Evolutionary conservation across 352 stramenopile genomes (phyloP).

Genomic region (Albugo candida): DNA sequence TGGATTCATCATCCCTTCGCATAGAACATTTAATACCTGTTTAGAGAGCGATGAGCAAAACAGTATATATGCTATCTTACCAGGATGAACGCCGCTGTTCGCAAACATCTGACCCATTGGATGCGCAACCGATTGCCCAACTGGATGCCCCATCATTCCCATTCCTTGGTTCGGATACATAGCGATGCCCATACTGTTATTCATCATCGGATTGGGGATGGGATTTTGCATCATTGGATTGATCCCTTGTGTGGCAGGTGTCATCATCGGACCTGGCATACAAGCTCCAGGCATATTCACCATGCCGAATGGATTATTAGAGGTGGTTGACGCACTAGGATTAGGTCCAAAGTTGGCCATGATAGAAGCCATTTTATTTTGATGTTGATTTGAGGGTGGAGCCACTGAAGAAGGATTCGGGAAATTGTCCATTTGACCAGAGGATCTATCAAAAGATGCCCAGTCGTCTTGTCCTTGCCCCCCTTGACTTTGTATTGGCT

Average conservation of each 20-base stretch:
- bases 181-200: conserved; percentile 14
- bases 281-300: conserved; percentile 21
- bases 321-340: background rate
- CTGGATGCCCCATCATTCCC: conserved; percentile 29
- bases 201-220: conserved; percentile 14
- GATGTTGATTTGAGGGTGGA: conserved; percentile 25
- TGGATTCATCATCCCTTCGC: too few species aligned
- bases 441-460: conserved; percentile 46
- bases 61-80: too few species aligned
- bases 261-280: conserved; percentile 11
- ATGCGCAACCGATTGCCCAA: too few species aligned
- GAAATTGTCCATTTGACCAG: conserved; percentile 10
- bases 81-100: too few species aligned
- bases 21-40: too few species aligned
- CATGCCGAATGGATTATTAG: background rate
- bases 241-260: conserved; percentile 14
- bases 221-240: conserved; percentile 25
- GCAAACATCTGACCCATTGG: too few species aligned
- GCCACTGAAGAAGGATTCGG: conserved; percentile 26
- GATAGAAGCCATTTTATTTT: conserved; percentile 72
- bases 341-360: conserved; percentile 59
- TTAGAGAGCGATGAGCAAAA: too few species aligned
- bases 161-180: conserved; percentile 17
- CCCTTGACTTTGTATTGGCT: too few species aligned
- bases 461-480: conserved; percentile 44